Base-by-base conservation (phyloP, 805 yeast species). In the Ogataea thermomethanolica region DNA sequence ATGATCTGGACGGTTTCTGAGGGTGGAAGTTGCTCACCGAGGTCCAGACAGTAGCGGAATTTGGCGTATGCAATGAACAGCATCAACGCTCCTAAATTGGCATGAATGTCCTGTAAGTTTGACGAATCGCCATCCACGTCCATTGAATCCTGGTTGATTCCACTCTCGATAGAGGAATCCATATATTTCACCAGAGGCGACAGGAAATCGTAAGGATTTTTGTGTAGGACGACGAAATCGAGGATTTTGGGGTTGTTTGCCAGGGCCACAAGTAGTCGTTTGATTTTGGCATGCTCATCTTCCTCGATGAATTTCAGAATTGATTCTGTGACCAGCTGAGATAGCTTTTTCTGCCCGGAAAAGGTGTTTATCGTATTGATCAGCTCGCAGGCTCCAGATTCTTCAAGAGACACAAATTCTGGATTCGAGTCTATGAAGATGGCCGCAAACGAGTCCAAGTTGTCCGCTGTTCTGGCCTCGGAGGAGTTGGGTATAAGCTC, bases 41-140 rank as follows among this genome's bases (percentile, higher is more conserved):
- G 14, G 8, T 50, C 45, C 25, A 56, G 17, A 12, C 42, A 42
- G 32, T 44, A 51, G 13, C 49, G 48, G 22, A 33, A 27, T 6
- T 53, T 33, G 7, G 43, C 32, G 25, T 45, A 49, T 25, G 52
- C 54, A 7, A 79, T 49, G 29, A 81, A 65, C 27, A 81, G 55
- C 20, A 83, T 52, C 1, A 80, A 64, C 33, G 77, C 68, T 1
- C 95, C 89, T 57, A 82, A 80, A 28, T 84, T 79, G 2, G 86
- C 67, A 53, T 80, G 84, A 10, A 69, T 60, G 26, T 84, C 93
- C 56, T 82, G 88, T 46, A 51, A 48, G 40, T 61, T 62, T 2
- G 62, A 87, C 53, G 82, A 81, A 24, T 84, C 79, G 50, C 79
- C 82, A 6, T 69, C 51, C 29, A 56, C 25, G 33, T 56, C 63